These are phyloP conservation scores for Gyromitra esculenta DNA, from an alignment of 2,329 filamentous ascomycete species.

Conservation along the genomic window DNA sequence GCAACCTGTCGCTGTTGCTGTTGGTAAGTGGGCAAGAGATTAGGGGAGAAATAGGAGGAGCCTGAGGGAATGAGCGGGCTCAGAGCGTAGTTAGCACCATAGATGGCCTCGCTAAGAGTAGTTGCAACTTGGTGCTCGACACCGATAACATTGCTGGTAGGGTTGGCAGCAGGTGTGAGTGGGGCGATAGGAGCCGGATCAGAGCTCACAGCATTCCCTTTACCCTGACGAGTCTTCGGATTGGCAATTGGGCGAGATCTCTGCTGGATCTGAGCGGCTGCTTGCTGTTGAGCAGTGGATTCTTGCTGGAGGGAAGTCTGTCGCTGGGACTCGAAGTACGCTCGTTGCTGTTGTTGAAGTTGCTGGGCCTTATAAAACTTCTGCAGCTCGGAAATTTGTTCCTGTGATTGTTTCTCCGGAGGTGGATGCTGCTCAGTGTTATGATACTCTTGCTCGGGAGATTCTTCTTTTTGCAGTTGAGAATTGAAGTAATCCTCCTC, in stretches of 20 bases:
- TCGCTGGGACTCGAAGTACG: not conserved
- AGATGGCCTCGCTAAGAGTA: constrained; percentile 6
- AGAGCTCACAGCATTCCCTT: too few species aligned
- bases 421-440: not conserved
- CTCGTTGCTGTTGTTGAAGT: constrained; percentile 11
- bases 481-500: not conserved
- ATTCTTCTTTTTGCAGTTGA: not conserved
- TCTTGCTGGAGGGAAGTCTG: not conserved
- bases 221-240: not conserved
- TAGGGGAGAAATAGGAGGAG: not conserved
- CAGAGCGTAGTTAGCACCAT: not conserved
- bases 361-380: constrained; percentile 1
- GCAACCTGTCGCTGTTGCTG: not conserved
- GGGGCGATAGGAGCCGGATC: not conserved
- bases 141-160: not conserved
- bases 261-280: not conserved
- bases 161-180: not conserved
- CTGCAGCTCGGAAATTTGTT: not conserved
- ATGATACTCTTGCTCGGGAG: not conserved
- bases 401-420: not conserved
- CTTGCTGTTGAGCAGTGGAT: not conserved
- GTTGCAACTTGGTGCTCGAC: constrained; percentile 25
- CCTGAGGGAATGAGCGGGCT: not conserved
- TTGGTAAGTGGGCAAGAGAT: not conserved
- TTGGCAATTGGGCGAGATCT: not conserved